Base-by-base conservation (phyloP, 2,329 filamentous ascomycete genomes). In the Trichoderma sp. region DNA sequence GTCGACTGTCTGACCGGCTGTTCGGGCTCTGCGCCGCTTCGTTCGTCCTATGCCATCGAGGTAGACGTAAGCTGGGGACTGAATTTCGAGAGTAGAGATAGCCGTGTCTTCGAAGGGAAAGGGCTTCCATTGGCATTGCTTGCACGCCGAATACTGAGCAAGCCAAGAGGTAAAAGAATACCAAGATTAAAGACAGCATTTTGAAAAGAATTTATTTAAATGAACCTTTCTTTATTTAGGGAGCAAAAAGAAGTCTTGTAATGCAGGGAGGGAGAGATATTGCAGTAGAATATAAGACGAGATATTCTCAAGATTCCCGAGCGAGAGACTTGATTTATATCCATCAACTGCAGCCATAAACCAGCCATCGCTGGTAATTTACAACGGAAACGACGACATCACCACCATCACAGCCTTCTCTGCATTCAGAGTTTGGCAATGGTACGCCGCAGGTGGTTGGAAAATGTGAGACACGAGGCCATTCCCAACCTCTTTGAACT, bases 101-200 rank as follows among this genome's bases (percentile, higher is more conserved):
- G 4, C 49, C 65, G 31, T 60, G 65, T 53, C 65, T 60, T 24
- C 49, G 59, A 43, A 52, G 52, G 13, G 24, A 27, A 40, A 19
- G 33, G 4, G 56, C 49, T 16, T 24, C 56, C 24, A 33, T 55
- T 21, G 76, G 76, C 31, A 73, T 75, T 21, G 76, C 76, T 27
- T 76, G 66, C 2, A 74, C 67, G 29, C 72, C 64, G 19, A 73
- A 69, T 49, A 73, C 69, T 71, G 75, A 75, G 37, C 75, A 56
- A 47, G 73, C 70, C 16, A 76, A 72, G 35, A 76, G 61, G 68
- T 72, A 52, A 13, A 74, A 29, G 55, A 70, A 72, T 40, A 72
- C 68, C 33, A 75, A 70, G 6, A 71, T 43, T 19, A 64, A 6
- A 16, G 65, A 59, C 55, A 68, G 13, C 65, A 68, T 31, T 58